Evolutionary conservation across 768 basidiomycete species (phyloP).

Genomic region (Auricularia sp.): DNA sequence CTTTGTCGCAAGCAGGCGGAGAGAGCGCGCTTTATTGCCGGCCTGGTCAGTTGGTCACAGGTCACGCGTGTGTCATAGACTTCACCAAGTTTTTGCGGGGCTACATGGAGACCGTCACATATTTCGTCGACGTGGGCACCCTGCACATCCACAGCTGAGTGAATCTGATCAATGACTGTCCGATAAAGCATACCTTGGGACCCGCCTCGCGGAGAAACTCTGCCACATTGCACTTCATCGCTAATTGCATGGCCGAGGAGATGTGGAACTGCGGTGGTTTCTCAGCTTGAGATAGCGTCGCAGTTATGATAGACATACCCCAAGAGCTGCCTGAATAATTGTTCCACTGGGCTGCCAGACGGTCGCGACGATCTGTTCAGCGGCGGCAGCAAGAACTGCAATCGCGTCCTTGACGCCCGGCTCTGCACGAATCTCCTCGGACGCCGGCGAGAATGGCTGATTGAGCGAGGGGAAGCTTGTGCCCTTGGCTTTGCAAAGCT

Average conservation of each 20-base stretch:
- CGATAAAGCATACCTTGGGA: neutral
- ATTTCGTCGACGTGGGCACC: slow-evolving; percentile 28
- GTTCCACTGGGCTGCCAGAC: neutral
- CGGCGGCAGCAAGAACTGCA: neutral
- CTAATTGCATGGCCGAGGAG: neutral
- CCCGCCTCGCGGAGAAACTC: neutral
- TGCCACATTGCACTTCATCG: neutral
- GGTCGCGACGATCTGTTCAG: neutral
- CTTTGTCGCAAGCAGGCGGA: slow-evolving; percentile 14
- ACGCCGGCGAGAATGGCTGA: neutral
- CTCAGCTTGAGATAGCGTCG: neutral
- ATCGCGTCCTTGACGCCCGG: neutral
- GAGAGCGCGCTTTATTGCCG: slow-evolving; percentile 14
- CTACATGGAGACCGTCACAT: slow-evolving; percentile 20
- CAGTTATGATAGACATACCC: neutral
- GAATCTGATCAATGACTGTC: neutral
- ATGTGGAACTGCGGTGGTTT: neutral
- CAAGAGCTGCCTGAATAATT: neutral
- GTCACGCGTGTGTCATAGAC: neutral
- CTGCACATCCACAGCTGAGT: neutral
- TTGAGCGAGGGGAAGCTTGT: neutral
- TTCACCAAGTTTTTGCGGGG: slow-evolving; percentile 25
- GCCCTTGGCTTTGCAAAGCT: neutral
- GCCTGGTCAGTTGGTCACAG: no score
- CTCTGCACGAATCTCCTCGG: neutral